Conservation (phyloP, 2,329 filamentous ascomycete genomes). For the Trichoderma simmonsii region DNA sequence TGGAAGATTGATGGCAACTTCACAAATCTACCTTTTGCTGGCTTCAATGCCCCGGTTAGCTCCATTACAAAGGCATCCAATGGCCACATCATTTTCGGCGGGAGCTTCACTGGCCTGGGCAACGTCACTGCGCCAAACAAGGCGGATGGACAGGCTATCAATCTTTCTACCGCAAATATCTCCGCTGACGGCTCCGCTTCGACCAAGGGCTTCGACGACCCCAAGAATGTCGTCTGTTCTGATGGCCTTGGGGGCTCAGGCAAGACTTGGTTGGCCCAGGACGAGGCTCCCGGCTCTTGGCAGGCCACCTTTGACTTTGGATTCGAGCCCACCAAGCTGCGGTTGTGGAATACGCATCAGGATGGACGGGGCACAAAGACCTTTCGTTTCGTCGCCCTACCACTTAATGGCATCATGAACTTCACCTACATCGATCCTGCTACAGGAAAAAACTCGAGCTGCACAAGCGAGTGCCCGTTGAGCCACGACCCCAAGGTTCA, state of each 20-base stretch:
- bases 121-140: conserved; percentile 68
- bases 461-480: conserved; percentile 82
- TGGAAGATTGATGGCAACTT: conserved; percentile 70
- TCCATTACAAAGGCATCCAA: conserved; percentile 78
- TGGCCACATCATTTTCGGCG: conserved; percentile 88
- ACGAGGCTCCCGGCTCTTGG: conserved; percentile 77
- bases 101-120: conserved; percentile 81
- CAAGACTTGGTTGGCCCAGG: conserved; percentile 75
- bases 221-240: conserved; percentile 77
- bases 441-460: conserved; percentile 65
- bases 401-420: conserved; percentile 92
- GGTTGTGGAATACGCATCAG: conserved; percentile 81
- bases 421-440: conserved; percentile 80
- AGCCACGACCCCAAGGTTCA: conserved; percentile 62
- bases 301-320: conserved; percentile 77
- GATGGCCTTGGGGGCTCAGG: conserved; percentile 63
- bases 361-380: conserved; percentile 84
- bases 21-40: conserved; percentile 81
- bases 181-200: conserved; percentile 61
- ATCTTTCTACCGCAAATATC: conserved; percentile 75
- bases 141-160: conserved; percentile 75
- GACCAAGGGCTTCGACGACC: conserved; percentile 66
- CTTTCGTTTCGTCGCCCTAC: conserved; percentile 81
- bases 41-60: conserved; percentile 89
- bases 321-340: conserved; percentile 82